Evolutionary conservation across 2,329 filamentous ascomycete genomes (phyloP).

Genomic region (Eutypa lata): DNA sequence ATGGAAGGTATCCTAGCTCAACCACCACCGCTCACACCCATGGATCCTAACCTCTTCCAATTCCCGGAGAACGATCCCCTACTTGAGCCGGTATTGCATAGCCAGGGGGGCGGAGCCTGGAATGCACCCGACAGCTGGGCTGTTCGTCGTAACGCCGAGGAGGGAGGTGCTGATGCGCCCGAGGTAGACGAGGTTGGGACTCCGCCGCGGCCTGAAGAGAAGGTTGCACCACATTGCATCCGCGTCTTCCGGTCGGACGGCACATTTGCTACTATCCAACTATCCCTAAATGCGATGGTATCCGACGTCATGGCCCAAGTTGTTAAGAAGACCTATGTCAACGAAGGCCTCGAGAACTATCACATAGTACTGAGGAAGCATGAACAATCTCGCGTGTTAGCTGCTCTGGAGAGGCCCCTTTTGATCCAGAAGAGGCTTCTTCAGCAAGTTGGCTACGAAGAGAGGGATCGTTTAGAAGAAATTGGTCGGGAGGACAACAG

Average conservation of each 20-base stretch:
- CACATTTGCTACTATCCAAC: conserved; percentile 89
- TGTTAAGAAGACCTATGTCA: conserved; percentile 89
- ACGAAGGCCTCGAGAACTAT: conserved; percentile 88
- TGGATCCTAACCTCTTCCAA: conserved; percentile 52
- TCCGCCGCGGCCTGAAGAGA: conserved; percentile 69
- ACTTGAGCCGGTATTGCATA: conserved; percentile 21
- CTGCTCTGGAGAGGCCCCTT: conserved; percentile 75
- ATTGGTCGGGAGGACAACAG: conserved; percentile 96
- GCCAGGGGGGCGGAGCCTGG: conserved; percentile 62
- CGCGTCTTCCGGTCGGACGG: conserved; percentile 92
- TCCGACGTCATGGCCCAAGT: conserved; percentile 85
- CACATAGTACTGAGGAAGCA: conserved; percentile 95
- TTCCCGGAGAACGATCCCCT: conserved; percentile 19
- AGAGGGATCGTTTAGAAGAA: conserved; percentile 84
- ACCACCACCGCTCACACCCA: conserved; percentile 67
- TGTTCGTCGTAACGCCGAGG: conserved; percentile 71
- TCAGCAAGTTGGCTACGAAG: conserved; percentile 87
- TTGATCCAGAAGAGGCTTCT: conserved; percentile 88
- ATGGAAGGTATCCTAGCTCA: conserved; percentile 88
- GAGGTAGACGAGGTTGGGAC: conserved; percentile 68
- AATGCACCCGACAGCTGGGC: conserved; percentile 97
- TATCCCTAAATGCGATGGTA: conserved; percentile 79
- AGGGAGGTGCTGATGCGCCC: conserved; percentile 52
- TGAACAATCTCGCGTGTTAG: conserved; percentile 79
- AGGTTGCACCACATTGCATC: conserved; percentile 79